phyloP scores from a whole-genome alignment of 2,329 filamentous ascomycete genomes.

The Colletotrichum sp. region DNA sequence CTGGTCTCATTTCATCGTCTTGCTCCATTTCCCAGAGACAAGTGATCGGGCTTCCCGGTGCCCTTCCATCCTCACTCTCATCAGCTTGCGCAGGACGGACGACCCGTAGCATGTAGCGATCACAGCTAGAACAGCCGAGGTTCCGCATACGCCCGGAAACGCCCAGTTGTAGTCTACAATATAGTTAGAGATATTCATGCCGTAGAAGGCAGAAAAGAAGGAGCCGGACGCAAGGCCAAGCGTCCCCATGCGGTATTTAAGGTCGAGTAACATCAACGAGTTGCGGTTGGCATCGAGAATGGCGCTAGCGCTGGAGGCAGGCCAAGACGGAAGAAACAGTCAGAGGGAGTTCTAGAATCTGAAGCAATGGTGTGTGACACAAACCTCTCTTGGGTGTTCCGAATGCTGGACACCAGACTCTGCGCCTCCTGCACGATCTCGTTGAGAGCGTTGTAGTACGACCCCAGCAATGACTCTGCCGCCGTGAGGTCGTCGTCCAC shows the following conservation, averaged over 20 bases:
- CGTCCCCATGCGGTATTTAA: slow-evolving; percentile 95
- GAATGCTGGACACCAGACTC: slow-evolving; percentile 90
- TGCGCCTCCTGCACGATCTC: slow-evolving; percentile 97
- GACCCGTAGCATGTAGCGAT: slow-evolving; percentile 85
- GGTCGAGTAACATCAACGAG: slow-evolving; percentile 95
- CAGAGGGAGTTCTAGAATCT: background rate
- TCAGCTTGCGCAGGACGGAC: slow-evolving; percentile 80
- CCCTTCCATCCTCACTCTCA: slow-evolving; percentile 77
- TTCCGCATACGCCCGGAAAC: slow-evolving; percentile 75
- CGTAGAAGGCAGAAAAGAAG: slow-evolving; percentile 94
- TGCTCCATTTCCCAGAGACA: background rate
- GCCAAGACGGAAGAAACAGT: slow-evolving; percentile 24
- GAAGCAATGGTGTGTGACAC: slow-evolving; percentile 32
- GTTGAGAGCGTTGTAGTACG: slow-evolving; percentile 96
- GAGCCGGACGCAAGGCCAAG: slow-evolving; percentile 91
- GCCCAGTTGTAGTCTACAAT: slow-evolving; percentile 91
- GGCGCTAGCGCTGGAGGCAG: slow-evolving; percentile 75
- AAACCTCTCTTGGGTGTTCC: slow-evolving; percentile 98
- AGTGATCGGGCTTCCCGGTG: background rate
- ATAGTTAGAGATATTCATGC: slow-evolving; percentile 99
- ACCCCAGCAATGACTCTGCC: slow-evolving; percentile 94
- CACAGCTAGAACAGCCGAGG: slow-evolving; percentile 74
- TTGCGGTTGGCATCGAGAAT: slow-evolving; percentile 98
- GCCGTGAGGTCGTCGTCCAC: slow-evolving; percentile 81
- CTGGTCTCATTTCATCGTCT: background rate